Base-by-base conservation (phyloP, 176 grass and related monocot species). In the Juncus inflexus region DNA sequence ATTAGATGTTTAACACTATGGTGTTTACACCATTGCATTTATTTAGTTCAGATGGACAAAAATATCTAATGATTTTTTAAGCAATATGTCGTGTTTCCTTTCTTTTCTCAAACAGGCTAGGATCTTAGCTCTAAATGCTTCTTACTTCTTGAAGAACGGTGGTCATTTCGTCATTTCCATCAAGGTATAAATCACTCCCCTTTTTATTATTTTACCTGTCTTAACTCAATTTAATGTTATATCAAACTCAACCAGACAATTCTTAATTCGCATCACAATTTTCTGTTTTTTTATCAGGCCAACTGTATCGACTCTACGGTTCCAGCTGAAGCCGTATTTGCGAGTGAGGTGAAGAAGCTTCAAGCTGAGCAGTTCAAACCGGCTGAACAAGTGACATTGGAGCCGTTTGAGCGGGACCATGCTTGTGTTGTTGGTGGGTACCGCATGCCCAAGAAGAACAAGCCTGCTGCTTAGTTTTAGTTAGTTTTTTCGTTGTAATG, bases 101-200 rank as follows among this genome's bases (percentile, higher is more conserved):
- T 9, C 75, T 3, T 2, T 78, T 2, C 67, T 79, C 1, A 61
- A 3, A 37, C 84, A 97, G 92, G 92, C 92, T 74, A 96, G 91
- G 68, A 90, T 96, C 35, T 77, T 96, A 73, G 92, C 87, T 14
- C 63, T 91, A 37, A 96, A 96, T 49, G 87, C 82, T 1, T 91
- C 87, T 0, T 96, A 85, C 61, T 96, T 90, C 37, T 5, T 96
- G 78, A 96, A 96, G 84, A 96, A 87, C 13, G 91, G 87, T 42
- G 91, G 84, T 14, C 91, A 90, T 55, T 96, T 96, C 19, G 91
- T 90, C 57, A 96, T 96, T 51, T 96, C 91, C 5, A 90, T 96
- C 58, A 96, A 96, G 91, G 91, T 95, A 87, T 16, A 35, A 4
- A 38, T 28, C 19, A 10, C 11, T 4, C 7, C 37, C 37, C 4